These are phyloP conservation scores for Fallopia convolvulus DNA, from an alignment of 148 eudicot species.

Conservation along the genomic window DNA sequence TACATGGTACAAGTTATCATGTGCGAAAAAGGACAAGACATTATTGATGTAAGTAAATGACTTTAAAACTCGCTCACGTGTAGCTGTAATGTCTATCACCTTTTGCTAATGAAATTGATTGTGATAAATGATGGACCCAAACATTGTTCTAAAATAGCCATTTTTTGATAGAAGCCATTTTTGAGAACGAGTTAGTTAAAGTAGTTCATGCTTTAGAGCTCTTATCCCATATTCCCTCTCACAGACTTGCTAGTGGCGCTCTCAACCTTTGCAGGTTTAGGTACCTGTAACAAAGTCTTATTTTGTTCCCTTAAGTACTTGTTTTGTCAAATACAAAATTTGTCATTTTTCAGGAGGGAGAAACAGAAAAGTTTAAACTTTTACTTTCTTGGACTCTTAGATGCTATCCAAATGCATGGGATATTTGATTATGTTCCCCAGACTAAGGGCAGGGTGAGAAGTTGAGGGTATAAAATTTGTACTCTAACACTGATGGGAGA, in stretches of 20 bases:
- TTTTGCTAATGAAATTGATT: neutral
- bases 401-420: too few relatives aligned
- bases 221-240: neutral
- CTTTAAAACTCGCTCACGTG: neutral
- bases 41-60: slow-evolving; percentile 52
- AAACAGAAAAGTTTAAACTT: too few relatives aligned
- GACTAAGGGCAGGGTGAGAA: neutral
- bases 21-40: slow-evolving; percentile 34
- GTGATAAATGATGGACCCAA: neutral
- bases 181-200: neutral
- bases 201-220: neutral
- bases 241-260: neutral
- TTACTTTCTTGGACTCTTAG: too few relatives aligned
- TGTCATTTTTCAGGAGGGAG: too few relatives aligned
- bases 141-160: neutral
- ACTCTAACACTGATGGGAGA: neutral
- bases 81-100: neutral
- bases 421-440: neutral
- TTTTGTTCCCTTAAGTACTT: too few relatives aligned
- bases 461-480: neutral
- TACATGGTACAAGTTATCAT: slow-evolving; percentile 72
- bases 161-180: neutral
- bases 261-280: neutral
- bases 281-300: neutral
- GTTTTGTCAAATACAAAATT: too few relatives aligned